Conservation (phyloP, 2,329 filamentous ascomycete species). For the Celoporthe dispersa region DNA sequence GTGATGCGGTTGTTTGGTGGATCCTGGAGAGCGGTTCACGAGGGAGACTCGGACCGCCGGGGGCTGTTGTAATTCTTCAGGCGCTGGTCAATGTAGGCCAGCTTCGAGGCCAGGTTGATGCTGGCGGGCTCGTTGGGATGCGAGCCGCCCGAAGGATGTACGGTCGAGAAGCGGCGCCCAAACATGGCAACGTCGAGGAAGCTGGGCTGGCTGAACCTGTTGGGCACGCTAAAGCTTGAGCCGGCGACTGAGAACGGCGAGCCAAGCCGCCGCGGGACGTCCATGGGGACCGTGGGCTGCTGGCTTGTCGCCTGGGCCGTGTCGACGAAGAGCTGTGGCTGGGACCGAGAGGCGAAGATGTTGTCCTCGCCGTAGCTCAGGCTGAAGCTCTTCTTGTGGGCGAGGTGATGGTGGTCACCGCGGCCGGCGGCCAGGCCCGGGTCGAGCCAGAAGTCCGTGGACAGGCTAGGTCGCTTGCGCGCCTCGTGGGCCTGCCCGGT, state of each 20-base stretch:
- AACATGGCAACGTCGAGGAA: conserved; percentile 50
- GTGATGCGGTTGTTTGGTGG: neutral
- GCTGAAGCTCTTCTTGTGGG: conserved; percentile 40
- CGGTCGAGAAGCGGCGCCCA: conserved; percentile 60
- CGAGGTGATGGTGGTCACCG: conserved; percentile 14
- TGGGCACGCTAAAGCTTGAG: conserved; percentile 65
- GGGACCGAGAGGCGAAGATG: conserved; percentile 21
- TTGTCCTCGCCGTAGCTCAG: conserved; percentile 23
- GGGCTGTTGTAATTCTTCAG: conserved; percentile 58
- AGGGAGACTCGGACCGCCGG: conserved; percentile 55
- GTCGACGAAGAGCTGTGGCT: conserved; percentile 23
- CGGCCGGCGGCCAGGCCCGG: conserved; percentile 40
- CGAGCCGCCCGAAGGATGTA: conserved; percentile 52
- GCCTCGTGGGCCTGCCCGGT: conserved; percentile 54
- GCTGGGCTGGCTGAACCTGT: conserved; percentile 54
- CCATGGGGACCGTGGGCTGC: conserved; percentile 38
- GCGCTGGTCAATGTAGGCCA: conserved; percentile 63
- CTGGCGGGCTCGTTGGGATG: conserved; percentile 41
- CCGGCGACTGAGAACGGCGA: conserved; percentile 60
- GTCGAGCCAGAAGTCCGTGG: conserved; percentile 58
- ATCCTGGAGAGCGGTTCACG: conserved; percentile 39
- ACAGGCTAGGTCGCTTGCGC: conserved; percentile 60
- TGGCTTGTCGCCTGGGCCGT: conserved; percentile 30
- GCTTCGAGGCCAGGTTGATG: conserved; percentile 53
- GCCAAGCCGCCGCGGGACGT: conserved; percentile 55